Evolutionary conservation across 2,329 filamentous ascomycete genomes (phyloP).

Genomic region (Coccinonectria pachysandricola): DNA sequence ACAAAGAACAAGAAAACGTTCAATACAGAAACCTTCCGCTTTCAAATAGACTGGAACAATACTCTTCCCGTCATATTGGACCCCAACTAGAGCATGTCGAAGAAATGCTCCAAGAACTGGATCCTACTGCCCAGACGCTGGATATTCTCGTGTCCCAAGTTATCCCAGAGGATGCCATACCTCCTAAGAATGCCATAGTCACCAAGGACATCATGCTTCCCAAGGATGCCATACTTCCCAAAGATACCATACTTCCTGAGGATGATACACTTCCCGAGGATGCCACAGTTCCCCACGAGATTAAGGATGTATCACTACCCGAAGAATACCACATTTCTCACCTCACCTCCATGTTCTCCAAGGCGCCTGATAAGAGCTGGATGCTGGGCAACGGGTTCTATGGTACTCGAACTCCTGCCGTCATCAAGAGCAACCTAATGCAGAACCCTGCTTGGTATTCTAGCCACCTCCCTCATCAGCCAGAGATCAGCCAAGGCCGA

Average conservation of each 20-base stretch:
- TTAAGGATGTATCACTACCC: constrained; percentile 19
- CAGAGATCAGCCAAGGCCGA: constrained; percentile 92
- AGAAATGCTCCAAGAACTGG: constrained; percentile 71
- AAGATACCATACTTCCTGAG: constrained; percentile 68
- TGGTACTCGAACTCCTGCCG: constrained; percentile 72
- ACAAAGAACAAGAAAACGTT: too few species aligned
- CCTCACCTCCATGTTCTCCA: constrained; percentile 19
- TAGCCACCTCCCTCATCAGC: constrained; percentile 94
- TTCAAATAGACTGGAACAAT: too few species aligned
- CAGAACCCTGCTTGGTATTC: constrained; percentile 97
- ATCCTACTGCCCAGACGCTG: constrained; percentile 61
- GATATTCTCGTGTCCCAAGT: constrained; percentile 82
- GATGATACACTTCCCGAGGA: constrained; percentile 15
- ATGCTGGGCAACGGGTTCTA: constrained; percentile 88
- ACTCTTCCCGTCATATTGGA: constrained; percentile 67
- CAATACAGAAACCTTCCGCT: too few species aligned
- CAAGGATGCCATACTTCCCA: too few species aligned
- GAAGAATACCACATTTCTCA: constrained; percentile 49
- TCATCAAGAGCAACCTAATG: constrained; percentile 86
- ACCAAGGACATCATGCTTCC: too few species aligned
- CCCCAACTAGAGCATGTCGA: constrained; percentile 59
- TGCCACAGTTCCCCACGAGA: constrained; percentile 12
- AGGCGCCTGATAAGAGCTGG: constrained; percentile 40
- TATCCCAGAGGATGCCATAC: constrained; percentile 68
- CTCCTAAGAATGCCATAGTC: too few species aligned